Percentiles rank a stretch among this genome's conserved stretches.
Conservation (phyloP, 148 eudicot genomes). For the Vaccinium macrocarpon region DNA sequence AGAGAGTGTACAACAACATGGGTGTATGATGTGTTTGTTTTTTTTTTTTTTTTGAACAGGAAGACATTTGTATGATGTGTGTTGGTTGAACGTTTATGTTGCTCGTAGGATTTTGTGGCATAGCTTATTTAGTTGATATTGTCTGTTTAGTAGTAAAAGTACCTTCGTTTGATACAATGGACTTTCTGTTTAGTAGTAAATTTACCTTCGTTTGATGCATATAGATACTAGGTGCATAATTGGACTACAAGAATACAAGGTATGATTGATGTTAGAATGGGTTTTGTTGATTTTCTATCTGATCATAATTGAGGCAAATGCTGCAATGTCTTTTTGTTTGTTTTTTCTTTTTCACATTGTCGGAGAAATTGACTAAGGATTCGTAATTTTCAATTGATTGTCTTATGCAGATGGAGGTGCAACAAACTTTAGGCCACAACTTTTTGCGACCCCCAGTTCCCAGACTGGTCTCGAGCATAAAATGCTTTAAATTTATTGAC, state of each 20-base stretch:
- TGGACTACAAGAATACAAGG: neutral
- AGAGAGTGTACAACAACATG: neutral
- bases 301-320: neutral
- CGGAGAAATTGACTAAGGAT: neutral
- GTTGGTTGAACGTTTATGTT: neutral
- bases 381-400: slow-evolving; percentile 6
- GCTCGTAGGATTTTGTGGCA: neutral
- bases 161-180: neutral
- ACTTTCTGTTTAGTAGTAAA: too few species aligned
- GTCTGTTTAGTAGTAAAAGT: neutral
- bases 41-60: too few species aligned
- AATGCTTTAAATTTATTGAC: neutral
- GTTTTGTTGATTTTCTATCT: neutral
- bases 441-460: neutral
- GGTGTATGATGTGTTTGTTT: neutral
- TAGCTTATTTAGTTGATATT: neutral
- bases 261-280: neutral
- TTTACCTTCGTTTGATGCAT: too few species aligned
- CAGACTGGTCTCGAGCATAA: neutral
- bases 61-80: neutral
- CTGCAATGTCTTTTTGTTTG: neutral
- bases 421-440: neutral
- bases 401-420: slow-evolving; percentile 16
- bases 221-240: neutral
- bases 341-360: neutral